These are phyloP conservation scores for Colletotrichum destructivum DNA, from an alignment of 2,329 filamentous ascomycete genomes.

Conservation along the genomic window DNA sequence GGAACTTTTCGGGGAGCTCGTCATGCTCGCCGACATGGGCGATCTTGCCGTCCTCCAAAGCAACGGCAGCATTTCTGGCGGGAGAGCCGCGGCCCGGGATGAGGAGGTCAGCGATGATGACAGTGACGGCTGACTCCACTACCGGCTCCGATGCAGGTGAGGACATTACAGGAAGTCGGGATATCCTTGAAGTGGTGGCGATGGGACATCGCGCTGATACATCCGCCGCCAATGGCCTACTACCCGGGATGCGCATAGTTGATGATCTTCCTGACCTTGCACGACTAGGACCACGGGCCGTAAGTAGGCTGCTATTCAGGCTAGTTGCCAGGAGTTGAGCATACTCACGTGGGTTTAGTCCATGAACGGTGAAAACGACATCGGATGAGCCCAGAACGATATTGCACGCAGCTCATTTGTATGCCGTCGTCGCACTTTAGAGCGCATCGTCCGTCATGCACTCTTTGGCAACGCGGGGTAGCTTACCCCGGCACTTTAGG, in stretches of 20 bases:
- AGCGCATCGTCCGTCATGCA: neutral
- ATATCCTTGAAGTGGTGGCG: neutral
- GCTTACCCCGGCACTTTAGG: neutral
- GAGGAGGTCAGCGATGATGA: constrained; percentile 54
- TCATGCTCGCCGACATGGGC: constrained; percentile 54
- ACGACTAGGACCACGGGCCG: too few relatives aligned
- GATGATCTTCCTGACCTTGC: neutral
- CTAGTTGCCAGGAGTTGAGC: neutral
- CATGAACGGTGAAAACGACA: too few relatives aligned
- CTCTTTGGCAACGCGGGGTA: constrained; percentile 9
- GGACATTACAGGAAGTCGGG: neutral
- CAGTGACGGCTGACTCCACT: neutral
- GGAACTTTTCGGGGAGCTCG: constrained; percentile 52
- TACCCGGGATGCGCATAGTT: constrained; percentile 28
- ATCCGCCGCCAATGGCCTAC: neutral
- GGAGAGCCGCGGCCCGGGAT: constrained; percentile 65
- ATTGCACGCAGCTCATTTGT: neutral
- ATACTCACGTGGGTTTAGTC: neutral
- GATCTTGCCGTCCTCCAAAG: constrained; percentile 57
- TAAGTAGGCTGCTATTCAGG: neutral
- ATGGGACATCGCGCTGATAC: neutral
- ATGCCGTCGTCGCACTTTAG: neutral
- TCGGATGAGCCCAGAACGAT: neutral
- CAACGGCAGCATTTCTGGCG: constrained; percentile 55
- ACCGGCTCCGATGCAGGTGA: neutral